These are phyloP conservation scores for Scleromitrula shiraiana DNA, from an alignment of 2,329 filamentous ascomycete genomes.

Conservation along the genomic window DNA sequence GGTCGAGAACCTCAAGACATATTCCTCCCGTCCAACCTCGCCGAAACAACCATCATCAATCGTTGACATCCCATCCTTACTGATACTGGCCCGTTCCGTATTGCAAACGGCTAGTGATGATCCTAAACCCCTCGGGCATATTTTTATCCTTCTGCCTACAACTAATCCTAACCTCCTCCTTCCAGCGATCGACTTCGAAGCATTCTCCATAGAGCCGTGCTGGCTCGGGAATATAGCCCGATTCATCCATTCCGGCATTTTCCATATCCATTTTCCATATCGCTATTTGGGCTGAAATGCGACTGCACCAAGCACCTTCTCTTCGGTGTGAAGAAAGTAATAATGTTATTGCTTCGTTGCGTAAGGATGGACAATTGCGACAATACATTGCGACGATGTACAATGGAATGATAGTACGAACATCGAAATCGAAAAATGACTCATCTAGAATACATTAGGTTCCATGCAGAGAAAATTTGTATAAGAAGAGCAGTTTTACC, in stretches of 20 bases:
- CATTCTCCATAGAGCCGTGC: slow-evolving; percentile 15
- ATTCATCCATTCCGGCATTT: too few relatives aligned
- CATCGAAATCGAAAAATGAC: slow-evolving; percentile 14
- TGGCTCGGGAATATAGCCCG: slow-evolving; percentile 16
- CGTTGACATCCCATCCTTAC: too few relatives aligned
- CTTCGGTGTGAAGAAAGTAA: slow-evolving; percentile 51
- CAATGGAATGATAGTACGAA: slow-evolving; percentile 50
- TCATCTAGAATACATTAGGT: not conserved
- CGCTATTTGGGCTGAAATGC: slow-evolving; percentile 16
- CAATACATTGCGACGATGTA: slow-evolving; percentile 60
- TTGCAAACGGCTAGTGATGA: not conserved
- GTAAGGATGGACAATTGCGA: slow-evolving; percentile 41
- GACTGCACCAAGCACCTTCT: slow-evolving; percentile 59
- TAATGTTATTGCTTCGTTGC: slow-evolving; percentile 53
- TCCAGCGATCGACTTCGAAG: slow-evolving; percentile 14
- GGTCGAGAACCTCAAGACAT: too few relatives aligned
- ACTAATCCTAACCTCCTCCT: slow-evolving; percentile 9
- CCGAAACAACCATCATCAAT: too few relatives aligned
- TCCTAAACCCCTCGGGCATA: not conserved
- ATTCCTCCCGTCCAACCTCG: too few relatives aligned
- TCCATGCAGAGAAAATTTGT: not conserved
- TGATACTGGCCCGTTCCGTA: too few relatives aligned
- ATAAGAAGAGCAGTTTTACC: not conserved
- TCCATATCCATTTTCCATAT: slow-evolving; percentile 20
- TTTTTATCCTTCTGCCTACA: slow-evolving; percentile 12